Conservation (phyloP, 73 alveolate genomes). For the Uronychia binucleata region DNA sequence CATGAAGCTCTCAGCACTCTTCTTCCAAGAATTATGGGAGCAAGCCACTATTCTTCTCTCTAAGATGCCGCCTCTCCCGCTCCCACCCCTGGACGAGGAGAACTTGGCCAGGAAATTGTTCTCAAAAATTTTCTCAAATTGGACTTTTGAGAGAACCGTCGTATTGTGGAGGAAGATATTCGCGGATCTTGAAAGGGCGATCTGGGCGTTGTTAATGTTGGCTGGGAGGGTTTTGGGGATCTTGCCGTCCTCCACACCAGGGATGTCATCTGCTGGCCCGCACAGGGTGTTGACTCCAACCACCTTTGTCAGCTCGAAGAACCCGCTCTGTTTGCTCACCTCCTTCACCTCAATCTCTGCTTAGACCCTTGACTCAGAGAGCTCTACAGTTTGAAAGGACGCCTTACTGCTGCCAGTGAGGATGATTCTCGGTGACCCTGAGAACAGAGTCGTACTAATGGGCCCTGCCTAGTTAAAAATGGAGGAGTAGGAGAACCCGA, state of each 20-base stretch:
- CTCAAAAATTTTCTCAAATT: constrained; percentile 42
- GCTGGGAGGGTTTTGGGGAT: constrained; percentile 12
- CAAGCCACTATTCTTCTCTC: constrained; percentile 37
- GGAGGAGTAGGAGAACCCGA: neutral
- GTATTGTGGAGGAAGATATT: constrained; percentile 35
- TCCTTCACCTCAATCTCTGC: neutral
- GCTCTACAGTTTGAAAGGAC: neutral
- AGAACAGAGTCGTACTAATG: neutral
- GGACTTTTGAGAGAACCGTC: constrained; percentile 12
- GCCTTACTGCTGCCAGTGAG: neutral
- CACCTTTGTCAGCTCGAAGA: neutral
- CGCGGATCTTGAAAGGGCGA: neutral
- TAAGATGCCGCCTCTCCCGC: constrained; percentile 22
- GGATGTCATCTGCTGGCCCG: constrained; percentile 32
- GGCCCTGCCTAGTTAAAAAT: neutral
- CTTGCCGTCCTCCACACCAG: constrained; percentile 31
- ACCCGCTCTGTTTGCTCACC: neutral
- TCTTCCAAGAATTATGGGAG: constrained; percentile 48
- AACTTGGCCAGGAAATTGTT: neutral
- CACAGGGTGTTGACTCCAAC: constrained; percentile 27
- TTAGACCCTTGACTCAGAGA: neutral
- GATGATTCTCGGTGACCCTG: neutral
- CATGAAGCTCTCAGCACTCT: constrained; percentile 13
- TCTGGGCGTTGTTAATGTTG: constrained; percentile 1
- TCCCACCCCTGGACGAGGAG: neutral